Evolutionary conservation across 805 yeast species (phyloP), one percentile per base, ranked within the genome.

Genomic region (Candida cerambycidarum): DNA sequence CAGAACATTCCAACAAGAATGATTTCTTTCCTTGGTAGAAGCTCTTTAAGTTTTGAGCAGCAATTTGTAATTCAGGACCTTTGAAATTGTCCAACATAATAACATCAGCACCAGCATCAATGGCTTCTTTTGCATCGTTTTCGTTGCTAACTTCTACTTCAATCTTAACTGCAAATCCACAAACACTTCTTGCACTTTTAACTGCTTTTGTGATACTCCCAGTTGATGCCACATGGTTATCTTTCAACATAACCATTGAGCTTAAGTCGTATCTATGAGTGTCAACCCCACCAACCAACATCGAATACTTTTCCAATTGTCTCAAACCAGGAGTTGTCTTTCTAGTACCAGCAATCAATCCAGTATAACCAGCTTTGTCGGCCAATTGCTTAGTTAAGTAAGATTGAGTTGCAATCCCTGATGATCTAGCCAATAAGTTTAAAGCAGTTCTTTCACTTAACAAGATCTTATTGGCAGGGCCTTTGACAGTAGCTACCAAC

Each of bases 241-340:
- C 98, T 62, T 90, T 90, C 53, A 90, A 76, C 98, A 92, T 90
- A 2, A 92, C 90, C 98, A 90, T 90, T 1, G 93, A 79, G 34
- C 93, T 83, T 43, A 90, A 76, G 59, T 92, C 97, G 58, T 88
- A 88, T 50, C 98, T 75, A 62, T 90, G 98, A 42, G 93, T 77
- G 59, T 90, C 98, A 43, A 88, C 85, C 3, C 97, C 97, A 24
- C 97, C 98, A 8, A 90, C 95, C 24, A 88, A 67, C 98, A 90
- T 92, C 17, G 96, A 84, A 65, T 90, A 90, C 61, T 90, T 90
- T 59, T 90, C 98, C 44, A 92, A 66, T 32, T 83, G 71, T 56
- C 98, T 79, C 48, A 90, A 75, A 0, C 98, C 98, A 0, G 98
- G 98, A 0, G 98, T 92, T n/a, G 97, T 92, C 65, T 90, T 90